Conservation (phyloP, 257 asterid genomes). For the Nicotiana otophora region DNA sequence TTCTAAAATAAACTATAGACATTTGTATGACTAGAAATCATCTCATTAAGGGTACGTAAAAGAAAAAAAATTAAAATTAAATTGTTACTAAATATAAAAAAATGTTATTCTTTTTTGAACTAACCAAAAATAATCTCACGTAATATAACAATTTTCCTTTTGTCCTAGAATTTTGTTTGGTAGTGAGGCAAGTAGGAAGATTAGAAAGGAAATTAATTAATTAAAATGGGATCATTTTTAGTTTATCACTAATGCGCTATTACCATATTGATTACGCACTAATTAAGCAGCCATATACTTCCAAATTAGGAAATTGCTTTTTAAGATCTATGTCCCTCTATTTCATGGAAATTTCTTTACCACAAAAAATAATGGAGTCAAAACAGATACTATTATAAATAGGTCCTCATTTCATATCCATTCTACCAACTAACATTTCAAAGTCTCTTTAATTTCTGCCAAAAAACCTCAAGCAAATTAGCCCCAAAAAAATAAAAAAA, state of each 20-base stretch:
- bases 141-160: too few relatives aligned
- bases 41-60: too few relatives aligned
- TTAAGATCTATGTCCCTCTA: not conserved
- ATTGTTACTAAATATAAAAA: too few relatives aligned
- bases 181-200: too few relatives aligned
- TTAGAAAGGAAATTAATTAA: not conserved
- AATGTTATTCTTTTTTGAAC: too few relatives aligned
- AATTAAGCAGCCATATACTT: not conserved
- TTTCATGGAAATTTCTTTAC: constrained; percentile 5
- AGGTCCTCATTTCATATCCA: not conserved
- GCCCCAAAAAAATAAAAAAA: not conserved
- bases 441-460: not conserved
- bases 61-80: too few relatives aligned
- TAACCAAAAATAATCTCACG: too few relatives aligned
- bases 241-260: not conserved
- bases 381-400: not conserved
- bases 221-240: not conserved
- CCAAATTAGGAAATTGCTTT: not conserved
- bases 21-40: too few relatives aligned
- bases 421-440: not conserved
- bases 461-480: not conserved
- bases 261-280: not conserved
- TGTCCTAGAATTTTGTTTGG: too few relatives aligned
- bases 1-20: too few relatives aligned
- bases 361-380: not conserved